phyloP scores from a whole-genome alignment of 1,284 basidiomycete species.

The Tremellales sp. region DNA sequence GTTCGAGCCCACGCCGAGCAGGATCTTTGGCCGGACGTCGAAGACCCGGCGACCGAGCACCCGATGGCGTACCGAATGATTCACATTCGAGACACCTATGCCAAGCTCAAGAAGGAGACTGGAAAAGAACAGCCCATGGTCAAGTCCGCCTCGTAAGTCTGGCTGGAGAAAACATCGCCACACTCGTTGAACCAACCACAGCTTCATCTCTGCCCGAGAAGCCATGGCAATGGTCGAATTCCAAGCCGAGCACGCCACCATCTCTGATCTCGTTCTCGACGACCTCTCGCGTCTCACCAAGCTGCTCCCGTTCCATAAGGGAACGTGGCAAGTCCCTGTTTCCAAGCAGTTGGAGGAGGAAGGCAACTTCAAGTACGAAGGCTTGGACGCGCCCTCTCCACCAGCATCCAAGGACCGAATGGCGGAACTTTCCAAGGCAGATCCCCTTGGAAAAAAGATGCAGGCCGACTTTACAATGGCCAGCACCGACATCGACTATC shows the following conservation, averaged over 20 bases:
- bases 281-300: constrained; percentile 12
- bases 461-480: constrained; percentile 23
- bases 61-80: constrained; percentile 28
- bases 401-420: constrained; percentile 7
- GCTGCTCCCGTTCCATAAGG: constrained; percentile 13
- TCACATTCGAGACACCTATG: constrained; percentile 32
- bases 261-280: constrained; percentile 14
- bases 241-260: constrained; percentile 25
- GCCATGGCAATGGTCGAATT: constrained; percentile 19
- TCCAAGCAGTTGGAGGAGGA: too few species aligned
- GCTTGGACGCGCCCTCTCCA: constrained; percentile 14
- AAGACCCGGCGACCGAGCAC: constrained; percentile 17
- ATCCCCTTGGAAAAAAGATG: constrained; percentile 7
- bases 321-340: constrained; percentile 12
- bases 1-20: constrained; percentile 14
- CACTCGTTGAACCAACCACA: constrained; percentile 3
- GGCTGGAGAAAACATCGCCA: background rate
- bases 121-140: constrained; percentile 29
- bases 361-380: constrained; percentile 8
- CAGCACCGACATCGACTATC: constrained; percentile 17
- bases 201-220: constrained; percentile 13
- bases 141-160: constrained; percentile 34
- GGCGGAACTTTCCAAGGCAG: constrained; percentile 7
- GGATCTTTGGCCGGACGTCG: constrained; percentile 21
- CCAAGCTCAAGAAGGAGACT: constrained; percentile 21